phyloP scores from a whole-genome alignment of 495 filamentous ascomycete species.

The Rostrohypoxylon terebratum region DNA sequence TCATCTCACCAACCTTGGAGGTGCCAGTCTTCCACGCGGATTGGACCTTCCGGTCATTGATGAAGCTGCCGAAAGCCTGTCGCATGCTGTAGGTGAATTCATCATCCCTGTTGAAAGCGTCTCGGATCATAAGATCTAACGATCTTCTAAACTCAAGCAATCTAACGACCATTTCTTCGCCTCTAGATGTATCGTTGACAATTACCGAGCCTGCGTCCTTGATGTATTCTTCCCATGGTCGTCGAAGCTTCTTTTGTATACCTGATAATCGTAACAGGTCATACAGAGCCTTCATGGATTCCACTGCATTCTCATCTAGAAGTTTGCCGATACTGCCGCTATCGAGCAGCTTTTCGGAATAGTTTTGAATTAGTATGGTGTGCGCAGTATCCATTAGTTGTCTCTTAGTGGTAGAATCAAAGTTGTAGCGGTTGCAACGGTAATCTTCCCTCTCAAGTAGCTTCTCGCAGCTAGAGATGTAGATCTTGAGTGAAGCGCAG shows the following conservation, averaged over 20 bases:
- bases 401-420: constrained; percentile 84
- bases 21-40: constrained; percentile 81
- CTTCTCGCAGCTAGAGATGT: constrained; percentile 72
- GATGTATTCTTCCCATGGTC: constrained; percentile 83
- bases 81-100: constrained; percentile 79
- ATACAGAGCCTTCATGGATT: constrained; percentile 80
- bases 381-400: constrained; percentile 78
- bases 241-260: constrained; percentile 72
- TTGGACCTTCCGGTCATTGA: constrained; percentile 82
- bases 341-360: constrained; percentile 71
- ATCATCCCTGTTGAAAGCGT: constrained; percentile 79
- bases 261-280: constrained; percentile 73
- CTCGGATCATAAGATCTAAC: constrained; percentile 77
- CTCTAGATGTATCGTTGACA: constrained; percentile 79
- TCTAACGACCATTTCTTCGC: constrained; percentile 87
- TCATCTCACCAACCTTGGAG: constrained; percentile 97
- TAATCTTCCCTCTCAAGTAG: constrained; percentile 76
- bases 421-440: constrained; percentile 80
- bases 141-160: constrained; percentile 84
- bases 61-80: constrained; percentile 87
- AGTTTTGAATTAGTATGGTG: constrained; percentile 69
- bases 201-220: constrained; percentile 78
- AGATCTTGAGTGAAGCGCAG: constrained; percentile 69
- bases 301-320: constrained; percentile 71
- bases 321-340: constrained; percentile 72